phyloP scores from a whole-genome alignment of 495 filamentous ascomycete genomes.

The Aspergillus baeticus region DNA sequence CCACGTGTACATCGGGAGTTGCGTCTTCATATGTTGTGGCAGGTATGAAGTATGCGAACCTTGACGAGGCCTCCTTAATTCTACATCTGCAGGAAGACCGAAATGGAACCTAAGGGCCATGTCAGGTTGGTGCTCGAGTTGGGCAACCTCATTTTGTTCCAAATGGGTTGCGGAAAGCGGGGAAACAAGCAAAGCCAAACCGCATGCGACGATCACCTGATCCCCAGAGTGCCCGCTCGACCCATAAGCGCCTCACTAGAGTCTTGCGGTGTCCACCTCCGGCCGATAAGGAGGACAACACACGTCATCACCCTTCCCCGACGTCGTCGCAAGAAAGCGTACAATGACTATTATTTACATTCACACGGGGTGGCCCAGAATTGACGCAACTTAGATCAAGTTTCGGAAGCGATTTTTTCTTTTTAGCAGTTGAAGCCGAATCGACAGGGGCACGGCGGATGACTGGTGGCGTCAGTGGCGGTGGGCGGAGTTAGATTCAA shows the following conservation, averaged over 20 bases:
- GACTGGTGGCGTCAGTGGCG: conserved; percentile 32
- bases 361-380: conserved; percentile 4
- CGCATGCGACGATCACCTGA: conserved; percentile 31
- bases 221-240: conserved; percentile 7
- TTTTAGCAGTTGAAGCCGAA: not conserved
- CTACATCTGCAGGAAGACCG: no score
- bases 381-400: not conserved
- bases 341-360: not conserved
- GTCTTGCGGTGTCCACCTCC: conserved; percentile 9
- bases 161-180: conserved; percentile 2
- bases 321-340: not conserved
- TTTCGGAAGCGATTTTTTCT: not conserved
- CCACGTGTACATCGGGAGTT: not conserved
- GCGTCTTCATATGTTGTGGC: not conserved
- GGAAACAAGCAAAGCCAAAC: not conserved
- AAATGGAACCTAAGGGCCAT: no score
- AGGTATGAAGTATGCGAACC: no score
- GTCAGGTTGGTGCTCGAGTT: no score
- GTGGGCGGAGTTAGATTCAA: conserved; percentile 18
- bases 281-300: conserved; percentile 17
- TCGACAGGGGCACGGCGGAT: conserved; percentile 8
- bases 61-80: no score
- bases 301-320: conserved; percentile 16
- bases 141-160: not conserved
- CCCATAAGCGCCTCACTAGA: conserved; percentile 10